Conservation (phyloP, 2,329 filamentous ascomycete genomes). For the Karstenula rhodostoma region DNA sequence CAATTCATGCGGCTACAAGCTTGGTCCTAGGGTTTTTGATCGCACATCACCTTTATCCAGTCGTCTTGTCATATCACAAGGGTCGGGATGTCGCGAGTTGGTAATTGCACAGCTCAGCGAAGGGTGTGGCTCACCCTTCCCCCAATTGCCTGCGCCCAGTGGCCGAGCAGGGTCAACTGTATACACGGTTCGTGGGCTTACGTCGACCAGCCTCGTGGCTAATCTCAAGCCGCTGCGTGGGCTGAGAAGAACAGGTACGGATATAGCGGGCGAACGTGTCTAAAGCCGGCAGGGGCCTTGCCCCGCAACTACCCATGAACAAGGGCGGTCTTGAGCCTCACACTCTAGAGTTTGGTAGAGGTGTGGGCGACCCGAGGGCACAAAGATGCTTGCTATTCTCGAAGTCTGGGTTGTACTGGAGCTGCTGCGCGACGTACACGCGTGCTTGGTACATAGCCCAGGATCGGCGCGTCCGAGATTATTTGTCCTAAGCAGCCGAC, state of each 20-base stretch:
- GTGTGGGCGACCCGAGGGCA: background rate
- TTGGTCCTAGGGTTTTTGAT: background rate
- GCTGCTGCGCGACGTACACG: constrained; percentile 14
- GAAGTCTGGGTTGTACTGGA: constrained; percentile 7
- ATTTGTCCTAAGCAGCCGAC: constrained; percentile 37
- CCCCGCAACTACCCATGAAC: background rate
- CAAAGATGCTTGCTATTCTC: background rate
- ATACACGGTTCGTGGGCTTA: background rate
- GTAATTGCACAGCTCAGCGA: background rate
- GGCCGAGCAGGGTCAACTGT: background rate
- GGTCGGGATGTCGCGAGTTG: background rate
- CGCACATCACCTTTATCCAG: background rate
- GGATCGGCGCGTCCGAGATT: constrained; percentile 32
- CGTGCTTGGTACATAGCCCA: constrained; percentile 17
- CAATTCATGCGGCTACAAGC: constrained; percentile 18
- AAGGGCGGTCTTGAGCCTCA: constrained; percentile 1
- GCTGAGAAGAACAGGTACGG: background rate
- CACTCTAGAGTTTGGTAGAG: background rate
- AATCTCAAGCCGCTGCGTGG: background rate
- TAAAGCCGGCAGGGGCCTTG: constrained; percentile 1
- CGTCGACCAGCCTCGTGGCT: background rate
- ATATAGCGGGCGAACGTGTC: background rate
- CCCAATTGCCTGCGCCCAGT: background rate
- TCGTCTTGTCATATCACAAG: background rate
- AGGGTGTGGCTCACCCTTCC: background rate